These are phyloP conservation scores for Xylaria longipes DNA, from an alignment of 495 filamentous ascomycete genomes.

Conservation along the genomic window DNA sequence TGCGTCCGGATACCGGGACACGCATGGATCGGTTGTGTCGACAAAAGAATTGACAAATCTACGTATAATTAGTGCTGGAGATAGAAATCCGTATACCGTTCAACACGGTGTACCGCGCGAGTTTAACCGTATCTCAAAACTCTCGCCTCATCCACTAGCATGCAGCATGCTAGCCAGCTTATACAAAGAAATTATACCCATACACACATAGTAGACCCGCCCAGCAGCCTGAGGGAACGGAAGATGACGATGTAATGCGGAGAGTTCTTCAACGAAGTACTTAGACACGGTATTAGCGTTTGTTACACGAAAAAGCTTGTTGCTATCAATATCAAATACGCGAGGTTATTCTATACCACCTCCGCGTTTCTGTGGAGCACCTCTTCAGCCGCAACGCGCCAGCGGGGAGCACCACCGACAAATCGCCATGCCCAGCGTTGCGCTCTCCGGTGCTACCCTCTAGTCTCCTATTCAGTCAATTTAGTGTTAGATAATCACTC, in stretches of 20 bases:
- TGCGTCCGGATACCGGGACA: too few species aligned
- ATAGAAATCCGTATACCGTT: not conserved
- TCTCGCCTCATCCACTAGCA: too few species aligned
- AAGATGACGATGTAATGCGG: not conserved
- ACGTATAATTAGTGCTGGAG: not conserved
- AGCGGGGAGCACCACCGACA: not conserved
- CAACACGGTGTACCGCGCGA: not conserved
- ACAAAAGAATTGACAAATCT: not conserved
- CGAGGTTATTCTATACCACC: not conserved
- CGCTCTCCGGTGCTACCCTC: not conserved
- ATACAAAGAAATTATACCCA: too few species aligned
- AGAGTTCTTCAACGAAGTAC: not conserved
- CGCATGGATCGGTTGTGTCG: not conserved
- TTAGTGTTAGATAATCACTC: not conserved
- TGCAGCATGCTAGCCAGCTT: too few species aligned
- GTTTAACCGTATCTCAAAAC: not conserved
- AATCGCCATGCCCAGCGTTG: not conserved
- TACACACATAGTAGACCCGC: too few species aligned
- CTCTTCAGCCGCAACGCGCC: constrained; percentile 5
- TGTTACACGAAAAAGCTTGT: not conserved
- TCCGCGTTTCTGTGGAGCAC: not conserved
- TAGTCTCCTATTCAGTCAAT: not conserved
- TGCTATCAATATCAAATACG: not conserved
- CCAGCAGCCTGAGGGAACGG: not conserved
- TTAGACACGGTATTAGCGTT: not conserved